Base-by-base conservation (phyloP, 208 protist genomes). In the Leishmania lainsoni region DNA sequence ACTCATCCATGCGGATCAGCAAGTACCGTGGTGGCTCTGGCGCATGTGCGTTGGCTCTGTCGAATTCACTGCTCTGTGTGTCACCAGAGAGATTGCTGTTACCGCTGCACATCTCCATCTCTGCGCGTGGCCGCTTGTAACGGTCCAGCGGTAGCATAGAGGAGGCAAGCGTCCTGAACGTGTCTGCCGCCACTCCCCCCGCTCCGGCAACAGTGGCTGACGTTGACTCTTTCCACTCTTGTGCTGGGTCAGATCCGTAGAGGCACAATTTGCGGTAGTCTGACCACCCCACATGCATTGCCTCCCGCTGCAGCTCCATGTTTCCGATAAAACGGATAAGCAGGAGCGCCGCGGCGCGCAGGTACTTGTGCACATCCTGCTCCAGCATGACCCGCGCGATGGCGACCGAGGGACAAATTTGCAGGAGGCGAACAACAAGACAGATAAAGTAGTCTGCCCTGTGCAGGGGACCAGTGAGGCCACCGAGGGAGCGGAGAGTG, bases 301-400 rank as follows among this genome's bases (percentile, higher is more conserved):
- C 90, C 76, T 89, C 86, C n/a, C 83, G 81, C 59, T 89, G 76
- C 81, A 95, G 83, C 32, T 76, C 73, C 3, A 54, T 75, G 59
- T 89, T 87, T 0, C 93, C 93, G 72, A 96, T 93, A 26, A 96
- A 87, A 0, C 93, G 88, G 70, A 95, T 90, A 10, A 95, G 9
- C 66, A 96, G 85, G 6, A 95, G 66, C 16, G 91, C 93, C 3
- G 90, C 91, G 42, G 94, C 91, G 26, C 91, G 88, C 59, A 96
- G 63, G 79, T 95, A 96, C 81, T 96, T 96, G 85, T 95, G 91
- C 29, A 93, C 83, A 69, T 94, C 90, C 66, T 96, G 93, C 26
- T 78, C 78, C n/a, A 96, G 83, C 90, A 95, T 94, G 32, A 88
- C 86, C 12, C 90, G 78, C 8, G 94, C 88, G 61, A 96, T 83